Evolutionary conservation across 306 rosid genomes (phyloP).

Genomic region (Gillenia trifoliata): DNA sequence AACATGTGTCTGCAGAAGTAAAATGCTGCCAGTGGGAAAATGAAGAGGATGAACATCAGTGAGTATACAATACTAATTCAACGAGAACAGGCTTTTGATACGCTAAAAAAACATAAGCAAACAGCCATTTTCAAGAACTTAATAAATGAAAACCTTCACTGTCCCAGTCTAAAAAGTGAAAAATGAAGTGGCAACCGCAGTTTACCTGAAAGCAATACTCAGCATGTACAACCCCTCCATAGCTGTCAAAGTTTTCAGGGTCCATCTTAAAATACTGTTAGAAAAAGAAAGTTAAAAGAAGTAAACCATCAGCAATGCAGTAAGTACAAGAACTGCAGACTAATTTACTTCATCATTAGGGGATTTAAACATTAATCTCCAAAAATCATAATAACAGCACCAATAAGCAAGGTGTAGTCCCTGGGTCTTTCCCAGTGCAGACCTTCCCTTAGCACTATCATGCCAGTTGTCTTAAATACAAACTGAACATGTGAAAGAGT

Average conservation of each 20-base stretch:
- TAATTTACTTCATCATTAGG: background rate
- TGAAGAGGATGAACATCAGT: conserved; percentile 18
- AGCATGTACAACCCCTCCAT: conserved; percentile 88
- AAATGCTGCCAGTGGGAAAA: conserved; percentile 60
- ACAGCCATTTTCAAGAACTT: background rate
- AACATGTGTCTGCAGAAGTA: conserved; percentile 82
- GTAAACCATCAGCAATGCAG: conserved; percentile 7
- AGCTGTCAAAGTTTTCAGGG: conserved; percentile 75
- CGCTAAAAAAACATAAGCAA: background rate
- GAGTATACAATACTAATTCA: conserved; percentile 2
- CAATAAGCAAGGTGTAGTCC: background rate
- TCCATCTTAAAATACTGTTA: conserved; percentile 87
- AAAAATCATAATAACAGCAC: background rate
- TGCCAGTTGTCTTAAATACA: background rate
- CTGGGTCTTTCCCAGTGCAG: background rate
- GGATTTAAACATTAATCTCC: background rate
- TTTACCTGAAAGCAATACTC: conserved; percentile 97
- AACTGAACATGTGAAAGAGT: background rate
- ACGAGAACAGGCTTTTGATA: background rate
- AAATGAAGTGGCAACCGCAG: conserved; percentile 5
- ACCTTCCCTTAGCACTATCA: background rate
- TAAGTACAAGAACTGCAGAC: background rate
- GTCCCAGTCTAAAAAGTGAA: background rate
- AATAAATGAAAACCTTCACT: background rate
- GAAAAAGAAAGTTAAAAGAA: conserved; percentile 23